Evolutionary conservation across 108 stramenopile genomes (phyloP).

Genomic region (Schizochytrium sp.): DNA sequence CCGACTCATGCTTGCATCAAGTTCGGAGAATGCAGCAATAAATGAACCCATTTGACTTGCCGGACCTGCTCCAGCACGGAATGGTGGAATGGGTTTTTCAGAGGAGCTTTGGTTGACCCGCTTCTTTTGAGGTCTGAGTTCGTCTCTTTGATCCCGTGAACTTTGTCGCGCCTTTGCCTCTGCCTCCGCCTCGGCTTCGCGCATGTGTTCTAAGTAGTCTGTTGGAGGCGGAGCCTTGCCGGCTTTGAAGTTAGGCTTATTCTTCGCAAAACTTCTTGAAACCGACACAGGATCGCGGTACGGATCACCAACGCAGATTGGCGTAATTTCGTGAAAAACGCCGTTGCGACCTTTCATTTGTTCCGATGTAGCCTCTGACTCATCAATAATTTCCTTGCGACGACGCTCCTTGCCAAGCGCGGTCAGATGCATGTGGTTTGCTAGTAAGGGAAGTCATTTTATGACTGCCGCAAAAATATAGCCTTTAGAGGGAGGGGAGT

Average conservation of each 20-base stretch:
- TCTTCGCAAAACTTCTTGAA: conserved; percentile 49
- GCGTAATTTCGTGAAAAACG: conserved; percentile 51
- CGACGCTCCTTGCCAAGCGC: neutral
- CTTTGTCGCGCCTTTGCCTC: neutral
- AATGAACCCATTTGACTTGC: neutral
- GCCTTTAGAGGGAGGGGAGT: too few relatives aligned
- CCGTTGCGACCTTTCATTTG: conserved; percentile 32
- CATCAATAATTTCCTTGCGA: conserved; percentile 21
- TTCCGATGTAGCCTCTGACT: conserved; percentile 19
- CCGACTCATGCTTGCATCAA: conserved; percentile 14
- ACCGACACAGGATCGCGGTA: conserved; percentile 55
- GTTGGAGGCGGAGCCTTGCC: neutral
- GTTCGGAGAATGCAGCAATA: neutral
- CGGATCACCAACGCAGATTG: conserved; percentile 51
- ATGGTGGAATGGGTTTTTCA: neutral
- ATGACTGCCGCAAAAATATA: too few relatives aligned
- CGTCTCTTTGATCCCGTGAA: too few relatives aligned
- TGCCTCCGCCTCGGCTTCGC: neutral
- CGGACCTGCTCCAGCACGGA: neutral
- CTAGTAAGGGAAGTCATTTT: neutral
- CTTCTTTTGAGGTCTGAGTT: neutral
- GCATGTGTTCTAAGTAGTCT: too few relatives aligned
- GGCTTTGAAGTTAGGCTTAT: conserved; percentile 28
- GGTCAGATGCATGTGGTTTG: neutral
- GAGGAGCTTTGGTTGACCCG: neutral